Evolutionary conservation across 2,329 filamentous ascomycete species (phyloP), one percentile per base, ranked within the genome.

Genomic region (Aspergillus aculeatus): DNA sequence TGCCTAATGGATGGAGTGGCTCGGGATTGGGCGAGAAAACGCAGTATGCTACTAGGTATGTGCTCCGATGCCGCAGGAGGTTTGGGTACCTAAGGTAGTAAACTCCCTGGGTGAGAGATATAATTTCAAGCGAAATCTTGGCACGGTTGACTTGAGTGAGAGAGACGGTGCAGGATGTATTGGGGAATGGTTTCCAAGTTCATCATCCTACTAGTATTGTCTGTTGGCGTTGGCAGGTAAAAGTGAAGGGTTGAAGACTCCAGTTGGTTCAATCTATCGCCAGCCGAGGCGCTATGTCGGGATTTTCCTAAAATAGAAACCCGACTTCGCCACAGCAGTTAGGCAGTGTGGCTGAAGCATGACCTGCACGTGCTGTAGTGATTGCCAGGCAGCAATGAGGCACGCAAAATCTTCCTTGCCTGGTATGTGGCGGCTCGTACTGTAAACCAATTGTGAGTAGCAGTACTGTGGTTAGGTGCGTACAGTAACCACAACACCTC

Each of bases 381-480:
- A 61, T 61, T 61, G 56, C 56, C 52, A 38, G 59, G 41, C 48
- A 55, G 44, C 56, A 54, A 50, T 58, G 59, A 61, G 59, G 59
- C 59, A 55, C 19, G 16, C 44, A 55, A 35, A 48, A 44, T n/a
- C 7, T 44, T 9, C 5, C 24, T 23, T 41, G 26, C 24, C 52
- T n/a, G 24, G 16, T 31, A 47, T 26, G 59, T 52, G 55, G 59
- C 47, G 38, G 38, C n/a, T 44, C 38, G 38, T 44, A 41, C 14
- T 19, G 16, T 29, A 29, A 29, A 29, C 26, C 26, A 26, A 26
- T 35, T 16, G 16, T 38, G 23, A 23, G 23, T 38, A 12, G 35
- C 35, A 12, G 35, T 38, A 41, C 5, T 12, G 31, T 32, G 12
- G 35, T 41, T 2, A 41, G 23, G 23, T 23, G 23, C 23, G 23